phyloP scores from a whole-genome alignment of 2,329 filamentous ascomycete genomes.

The Hypocrella siamensis region DNA sequence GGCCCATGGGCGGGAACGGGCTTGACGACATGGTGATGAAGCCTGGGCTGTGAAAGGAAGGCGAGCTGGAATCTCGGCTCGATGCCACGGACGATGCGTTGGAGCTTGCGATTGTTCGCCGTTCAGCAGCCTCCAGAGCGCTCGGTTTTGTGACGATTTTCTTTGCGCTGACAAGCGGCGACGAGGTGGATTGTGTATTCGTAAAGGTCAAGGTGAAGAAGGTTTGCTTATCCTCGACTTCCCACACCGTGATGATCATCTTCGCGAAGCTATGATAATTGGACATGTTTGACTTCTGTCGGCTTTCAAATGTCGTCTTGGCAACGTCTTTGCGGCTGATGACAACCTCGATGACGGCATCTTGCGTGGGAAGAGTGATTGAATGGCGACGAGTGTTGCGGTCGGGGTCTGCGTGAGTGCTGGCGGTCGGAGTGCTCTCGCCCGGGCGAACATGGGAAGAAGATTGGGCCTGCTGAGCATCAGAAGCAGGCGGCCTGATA shows the following conservation, averaged over 20 bases:
- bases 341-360: constrained; percentile 53
- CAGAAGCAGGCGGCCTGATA: constrained; percentile 10
- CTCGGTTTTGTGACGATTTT: constrained; percentile 23
- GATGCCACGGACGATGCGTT: constrained; percentile 31
- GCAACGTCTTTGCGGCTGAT: constrained; percentile 35
- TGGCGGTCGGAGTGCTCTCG: constrained; percentile 21
- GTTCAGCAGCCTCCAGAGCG: constrained; percentile 29
- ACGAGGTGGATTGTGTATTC: constrained; percentile 29
- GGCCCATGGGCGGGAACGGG: constrained; percentile 52
- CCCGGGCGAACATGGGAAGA: constrained; percentile 13
- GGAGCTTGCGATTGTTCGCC: constrained; percentile 25
- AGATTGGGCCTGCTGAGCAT: constrained; percentile 8
- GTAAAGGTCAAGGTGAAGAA: constrained; percentile 68
- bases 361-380: constrained; percentile 24
- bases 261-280: constrained; percentile 41
- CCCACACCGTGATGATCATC: constrained; percentile 66
- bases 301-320: constrained; percentile 20
- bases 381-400: constrained; percentile 17
- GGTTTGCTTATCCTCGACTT: constrained; percentile 46
- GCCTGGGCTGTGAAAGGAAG: constrained; percentile 34
- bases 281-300: constrained; percentile 18
- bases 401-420: constrained; percentile 6
- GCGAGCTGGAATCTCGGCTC: constrained; percentile 30
- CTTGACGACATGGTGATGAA: constrained; percentile 35
- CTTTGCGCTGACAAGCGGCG: constrained; percentile 15